phyloP scores from a whole-genome alignment of 371 early-diverging fungal species.

The Mucor ambiguus region DNA sequence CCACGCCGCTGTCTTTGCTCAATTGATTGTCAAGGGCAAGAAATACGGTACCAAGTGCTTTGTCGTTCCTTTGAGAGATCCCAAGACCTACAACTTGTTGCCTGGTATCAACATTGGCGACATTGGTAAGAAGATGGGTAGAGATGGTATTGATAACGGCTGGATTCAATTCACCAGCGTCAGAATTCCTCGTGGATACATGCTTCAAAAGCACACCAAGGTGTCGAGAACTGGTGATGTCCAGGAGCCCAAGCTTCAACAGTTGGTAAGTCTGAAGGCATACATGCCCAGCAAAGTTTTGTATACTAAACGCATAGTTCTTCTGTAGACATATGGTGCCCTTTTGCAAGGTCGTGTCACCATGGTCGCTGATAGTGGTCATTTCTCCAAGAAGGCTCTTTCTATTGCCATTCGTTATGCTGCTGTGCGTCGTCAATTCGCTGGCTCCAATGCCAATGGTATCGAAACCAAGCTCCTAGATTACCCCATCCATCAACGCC shows the following conservation, averaged over 20 bases:
- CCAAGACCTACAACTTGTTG: constrained; percentile 55
- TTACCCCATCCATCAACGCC: constrained; percentile 92
- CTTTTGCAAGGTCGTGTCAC: constrained; percentile 88
- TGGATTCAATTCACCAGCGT: constrained; percentile 86
- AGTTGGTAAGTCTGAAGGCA: constrained; percentile 31
- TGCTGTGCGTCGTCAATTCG: constrained; percentile 90
- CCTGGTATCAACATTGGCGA: constrained; percentile 75
- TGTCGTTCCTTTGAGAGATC: constrained; percentile 72
- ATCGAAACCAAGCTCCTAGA: constrained; percentile 88
- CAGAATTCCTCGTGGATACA: constrained; percentile 78
- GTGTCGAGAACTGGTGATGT: constrained; percentile 80
- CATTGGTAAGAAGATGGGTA: constrained; percentile 79
- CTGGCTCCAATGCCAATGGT: constrained; percentile 29
- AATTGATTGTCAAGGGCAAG: constrained; percentile 77
- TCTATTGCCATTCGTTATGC: constrained; percentile 92
- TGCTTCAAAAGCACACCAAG: constrained; percentile 94
- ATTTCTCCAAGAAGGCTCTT: constrained; percentile 89
- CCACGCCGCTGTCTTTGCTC: constrained; percentile 81
- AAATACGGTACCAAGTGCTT: constrained; percentile 81
- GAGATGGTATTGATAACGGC: constrained; percentile 85
- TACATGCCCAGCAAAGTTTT: neutral
- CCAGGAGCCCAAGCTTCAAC: constrained; percentile 63
- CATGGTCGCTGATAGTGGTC: constrained; percentile 89
- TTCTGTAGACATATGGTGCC: constrained; percentile 67
- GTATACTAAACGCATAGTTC: neutral